These are phyloP conservation scores for Suillus plorans DNA, from an alignment of 768 basidiomycete genomes.

Conservation along the genomic window DNA sequence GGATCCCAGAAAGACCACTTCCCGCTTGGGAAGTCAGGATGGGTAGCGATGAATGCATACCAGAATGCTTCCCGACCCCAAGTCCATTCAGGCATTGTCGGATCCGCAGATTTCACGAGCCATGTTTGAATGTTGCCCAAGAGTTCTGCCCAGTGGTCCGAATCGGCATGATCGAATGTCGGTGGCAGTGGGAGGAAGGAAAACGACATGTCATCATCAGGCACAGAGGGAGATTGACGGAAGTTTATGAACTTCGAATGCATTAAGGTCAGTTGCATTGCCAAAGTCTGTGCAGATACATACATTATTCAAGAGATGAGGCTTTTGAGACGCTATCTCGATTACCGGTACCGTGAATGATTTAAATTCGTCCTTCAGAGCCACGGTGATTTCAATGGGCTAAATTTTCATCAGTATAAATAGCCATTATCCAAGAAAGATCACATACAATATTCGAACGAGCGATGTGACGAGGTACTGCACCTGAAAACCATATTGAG, in stretches of 20 bases:
- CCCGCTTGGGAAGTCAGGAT: conserved; percentile 1
- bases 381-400: not conserved
- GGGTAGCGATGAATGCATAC: not conserved
- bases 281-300: not conserved
- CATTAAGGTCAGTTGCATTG: not conserved
- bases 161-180: conserved; percentile 3
- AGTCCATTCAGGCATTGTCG: not conserved
- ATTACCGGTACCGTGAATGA: not conserved
- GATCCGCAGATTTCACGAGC: not conserved
- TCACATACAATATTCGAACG: not conserved
- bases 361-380: not conserved
- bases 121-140: conserved; percentile 2
- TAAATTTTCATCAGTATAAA: not conserved
- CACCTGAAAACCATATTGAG: not conserved
- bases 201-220: not conserved
- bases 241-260: not conserved
- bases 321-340: not conserved
- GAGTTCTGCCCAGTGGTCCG: conserved; percentile 2
- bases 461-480: not conserved
- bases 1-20: conserved; percentile 2
- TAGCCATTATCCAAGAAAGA: not conserved
- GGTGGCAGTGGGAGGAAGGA: conserved; percentile 3
- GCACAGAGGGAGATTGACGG: not conserved
- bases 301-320: not conserved
- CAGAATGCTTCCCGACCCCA: conserved; percentile 4